Conservation (phyloP, 108 stramenopile genomes). For the Nannochloropsis gaditana region DNA sequence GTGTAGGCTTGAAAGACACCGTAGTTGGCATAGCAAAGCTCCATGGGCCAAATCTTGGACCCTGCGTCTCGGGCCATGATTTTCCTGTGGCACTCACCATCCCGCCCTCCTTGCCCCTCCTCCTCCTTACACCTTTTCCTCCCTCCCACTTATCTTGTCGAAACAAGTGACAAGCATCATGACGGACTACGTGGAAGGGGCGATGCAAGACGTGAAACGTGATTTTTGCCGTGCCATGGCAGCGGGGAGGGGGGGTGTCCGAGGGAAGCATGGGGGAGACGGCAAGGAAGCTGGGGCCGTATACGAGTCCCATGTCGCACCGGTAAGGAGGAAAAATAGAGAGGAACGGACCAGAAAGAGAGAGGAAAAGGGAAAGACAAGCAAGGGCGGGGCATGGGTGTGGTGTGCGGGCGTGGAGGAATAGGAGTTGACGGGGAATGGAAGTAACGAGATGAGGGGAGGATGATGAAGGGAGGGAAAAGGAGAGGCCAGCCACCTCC, state of each 20-base stretch:
- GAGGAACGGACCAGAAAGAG: neutral
- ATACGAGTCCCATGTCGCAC: neutral
- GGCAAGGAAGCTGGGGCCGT: neutral
- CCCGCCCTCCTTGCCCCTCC: neutral
- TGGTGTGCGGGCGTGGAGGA: too few relatives aligned
- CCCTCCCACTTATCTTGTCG: too few relatives aligned
- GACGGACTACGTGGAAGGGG: slow-evolving; percentile 13
- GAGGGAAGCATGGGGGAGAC: neutral
- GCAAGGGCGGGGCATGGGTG: neutral
- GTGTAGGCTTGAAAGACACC: too few relatives aligned
- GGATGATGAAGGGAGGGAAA: too few relatives aligned
- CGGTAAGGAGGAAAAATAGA: neutral
- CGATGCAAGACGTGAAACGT: neutral
- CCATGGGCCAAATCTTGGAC: too few relatives aligned
- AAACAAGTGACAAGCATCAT: slow-evolving; percentile 16
- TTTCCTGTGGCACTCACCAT: neutral
- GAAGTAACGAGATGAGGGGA: too few relatives aligned
- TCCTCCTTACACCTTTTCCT: neutral
- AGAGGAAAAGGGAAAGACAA: neutral
- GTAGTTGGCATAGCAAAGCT: too few relatives aligned
- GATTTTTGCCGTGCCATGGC: slow-evolving; percentile 4
- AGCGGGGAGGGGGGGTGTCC: neutral
- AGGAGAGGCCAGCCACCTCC: too few relatives aligned
- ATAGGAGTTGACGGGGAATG: too few relatives aligned
- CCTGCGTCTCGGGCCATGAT: neutral